These are phyloP conservation scores for Auricularia auricula-judae DNA, from an alignment of 768 basidiomycete species.

Conservation along the genomic window DNA sequence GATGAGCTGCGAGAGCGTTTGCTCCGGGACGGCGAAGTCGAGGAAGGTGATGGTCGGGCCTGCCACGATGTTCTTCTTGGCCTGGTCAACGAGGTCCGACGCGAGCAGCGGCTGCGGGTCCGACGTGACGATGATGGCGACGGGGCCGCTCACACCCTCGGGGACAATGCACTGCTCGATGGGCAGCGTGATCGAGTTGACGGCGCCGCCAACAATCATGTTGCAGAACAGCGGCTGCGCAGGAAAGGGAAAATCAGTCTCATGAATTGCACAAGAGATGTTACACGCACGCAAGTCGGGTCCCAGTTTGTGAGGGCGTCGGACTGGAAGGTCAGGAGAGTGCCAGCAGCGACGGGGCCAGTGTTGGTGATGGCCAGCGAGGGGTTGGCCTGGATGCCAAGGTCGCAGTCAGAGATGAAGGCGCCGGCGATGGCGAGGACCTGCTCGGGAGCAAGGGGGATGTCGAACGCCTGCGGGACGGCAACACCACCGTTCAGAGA, in stretches of 20 bases:
- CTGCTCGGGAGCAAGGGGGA: constrained; percentile 56
- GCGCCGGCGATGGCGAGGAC: constrained; percentile 56
- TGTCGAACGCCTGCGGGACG: constrained; percentile 62
- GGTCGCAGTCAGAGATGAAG: constrained; percentile 61
- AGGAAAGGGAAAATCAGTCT: constrained; percentile 27
- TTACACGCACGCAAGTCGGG: constrained; percentile 1
- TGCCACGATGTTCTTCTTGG: constrained; percentile 41
- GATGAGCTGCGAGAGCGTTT: constrained; percentile 4
- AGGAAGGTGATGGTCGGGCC: constrained; percentile 63
- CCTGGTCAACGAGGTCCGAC: constrained; percentile 46
- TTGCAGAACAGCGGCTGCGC: constrained; percentile 54
- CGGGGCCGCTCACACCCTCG: constrained; percentile 55
- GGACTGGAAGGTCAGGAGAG: constrained; percentile 50
- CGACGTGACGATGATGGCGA: constrained; percentile 60
- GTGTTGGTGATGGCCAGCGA: constrained; percentile 53
- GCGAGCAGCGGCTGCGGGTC: constrained; percentile 51
- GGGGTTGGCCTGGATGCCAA: constrained; percentile 52
- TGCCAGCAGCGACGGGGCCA: constrained; percentile 44
- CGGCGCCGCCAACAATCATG: constrained; percentile 56
- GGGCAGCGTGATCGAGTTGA: constrained; percentile 47
- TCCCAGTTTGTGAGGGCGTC: constrained; percentile 20
- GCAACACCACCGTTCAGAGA: constrained; percentile 48
- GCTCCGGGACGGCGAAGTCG: constrained; percentile 41
- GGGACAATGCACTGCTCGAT: constrained; percentile 55
- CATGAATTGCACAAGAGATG: background rate